A percentile compares a stretch with the other conserved stretches of the same genome.
These are phyloP conservation scores for Coniochaeta prunicola DNA, from an alignment of 2,329 filamentous ascomycete genomes.

Conservation along the genomic window DNA sequence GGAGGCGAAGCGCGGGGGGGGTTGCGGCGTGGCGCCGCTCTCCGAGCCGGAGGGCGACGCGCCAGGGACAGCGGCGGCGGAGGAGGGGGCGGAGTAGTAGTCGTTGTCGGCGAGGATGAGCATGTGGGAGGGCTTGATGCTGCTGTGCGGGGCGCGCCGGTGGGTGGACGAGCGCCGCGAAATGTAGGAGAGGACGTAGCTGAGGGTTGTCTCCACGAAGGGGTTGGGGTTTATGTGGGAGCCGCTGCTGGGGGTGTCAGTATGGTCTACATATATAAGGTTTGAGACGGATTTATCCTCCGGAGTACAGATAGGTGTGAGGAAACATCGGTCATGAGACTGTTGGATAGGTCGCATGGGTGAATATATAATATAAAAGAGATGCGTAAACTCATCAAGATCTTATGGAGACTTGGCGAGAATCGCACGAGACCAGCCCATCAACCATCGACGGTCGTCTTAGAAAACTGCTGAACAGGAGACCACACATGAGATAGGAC, in stretches of 20 bases:
- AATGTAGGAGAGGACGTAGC: constrained; percentile 82
- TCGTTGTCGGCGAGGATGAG: constrained; percentile 91
- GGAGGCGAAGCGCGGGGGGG: constrained; percentile 57
- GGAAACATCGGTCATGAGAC: too few relatives aligned
- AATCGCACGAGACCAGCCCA: background rate
- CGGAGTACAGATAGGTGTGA: too few relatives aligned
- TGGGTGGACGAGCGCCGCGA: constrained; percentile 23
- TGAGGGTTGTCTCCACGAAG: constrained; percentile 88
- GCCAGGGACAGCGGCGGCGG: constrained; percentile 20
- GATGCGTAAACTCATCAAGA: background rate
- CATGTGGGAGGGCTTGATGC: constrained; percentile 63
- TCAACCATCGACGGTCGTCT: background rate
- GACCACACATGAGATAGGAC: constrained; percentile 25
- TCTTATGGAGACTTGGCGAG: background rate
- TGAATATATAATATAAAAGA: background rate
- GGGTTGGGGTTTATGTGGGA: constrained; percentile 52
- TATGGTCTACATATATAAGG: background rate
- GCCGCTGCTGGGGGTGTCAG: constrained; percentile 27
- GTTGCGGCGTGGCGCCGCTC: constrained; percentile 6
- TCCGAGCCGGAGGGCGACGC: constrained; percentile 1
- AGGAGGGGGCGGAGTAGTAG: constrained; percentile 66
- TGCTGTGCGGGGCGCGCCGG: constrained; percentile 26
- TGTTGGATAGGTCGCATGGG: background rate
- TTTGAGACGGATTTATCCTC: too few relatives aligned
- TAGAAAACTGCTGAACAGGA: background rate